Percentiles rank a stretch among this genome's conserved stretches.
Evolutionary conservation across 345 rosid species (phyloP).

Genomic region (Corymbia maculata): DNA sequence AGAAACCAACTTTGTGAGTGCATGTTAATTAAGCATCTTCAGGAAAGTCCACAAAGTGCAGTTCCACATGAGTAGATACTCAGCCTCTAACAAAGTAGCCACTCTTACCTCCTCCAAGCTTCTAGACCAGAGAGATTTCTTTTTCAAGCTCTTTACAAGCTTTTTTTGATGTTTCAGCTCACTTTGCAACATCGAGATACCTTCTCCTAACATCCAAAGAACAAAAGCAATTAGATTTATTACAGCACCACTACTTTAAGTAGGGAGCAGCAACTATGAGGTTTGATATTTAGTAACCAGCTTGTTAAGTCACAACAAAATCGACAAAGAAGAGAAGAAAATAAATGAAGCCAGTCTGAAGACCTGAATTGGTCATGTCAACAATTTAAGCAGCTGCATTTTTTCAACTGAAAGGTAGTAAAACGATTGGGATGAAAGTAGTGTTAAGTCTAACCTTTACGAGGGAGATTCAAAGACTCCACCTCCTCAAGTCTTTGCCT

Average conservation of each 20-base stretch:
- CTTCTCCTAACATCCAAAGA: conserved; percentile 50
- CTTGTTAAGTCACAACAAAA: neutral
- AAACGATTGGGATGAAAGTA: neutral
- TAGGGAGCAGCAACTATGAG: neutral
- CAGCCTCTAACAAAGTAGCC: neutral
- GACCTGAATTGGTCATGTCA: neutral
- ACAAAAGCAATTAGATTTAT: neutral
- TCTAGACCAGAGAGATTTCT: conserved; percentile 91
- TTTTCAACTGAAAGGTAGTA: neutral
- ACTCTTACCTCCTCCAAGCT: conserved; percentile 65
- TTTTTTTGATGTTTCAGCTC: conserved; percentile 81
- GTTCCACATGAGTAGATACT: neutral
- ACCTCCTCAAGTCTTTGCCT: conserved; percentile 37
- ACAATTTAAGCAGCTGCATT: neutral
- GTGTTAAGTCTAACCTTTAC: conserved; percentile 28
- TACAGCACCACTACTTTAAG: neutral
- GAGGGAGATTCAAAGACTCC: conserved; percentile 48
- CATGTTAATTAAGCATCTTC: neutral
- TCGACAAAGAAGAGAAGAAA: neutral
- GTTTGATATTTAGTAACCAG: neutral
- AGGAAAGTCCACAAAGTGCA: neutral
- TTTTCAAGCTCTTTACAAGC: conserved; percentile 66
- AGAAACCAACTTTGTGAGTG: neutral
- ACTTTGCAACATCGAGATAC: conserved; percentile 42
- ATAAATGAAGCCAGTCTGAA: neutral